Evolutionary conservation across 345 rosid genomes (phyloP).

Genomic region (Brassica juncea): DNA sequence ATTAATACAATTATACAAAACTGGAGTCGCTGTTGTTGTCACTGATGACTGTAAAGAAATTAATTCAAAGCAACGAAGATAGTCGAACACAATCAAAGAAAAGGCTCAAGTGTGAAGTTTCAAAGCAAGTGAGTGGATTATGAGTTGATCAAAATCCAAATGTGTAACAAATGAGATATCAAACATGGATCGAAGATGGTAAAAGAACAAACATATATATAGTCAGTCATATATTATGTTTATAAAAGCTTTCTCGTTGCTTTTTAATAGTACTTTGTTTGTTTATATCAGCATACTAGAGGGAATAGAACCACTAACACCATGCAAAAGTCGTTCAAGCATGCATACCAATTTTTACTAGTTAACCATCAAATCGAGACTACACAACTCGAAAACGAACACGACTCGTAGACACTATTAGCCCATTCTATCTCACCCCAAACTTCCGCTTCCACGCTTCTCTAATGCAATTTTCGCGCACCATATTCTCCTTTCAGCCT

Average conservation of each 20-base stretch:
- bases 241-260: neutral
- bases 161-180: neutral
- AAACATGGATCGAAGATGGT: neutral
- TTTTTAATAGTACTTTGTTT: neutral
- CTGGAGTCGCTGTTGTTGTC: neutral
- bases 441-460: neutral
- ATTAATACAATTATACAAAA: neutral
- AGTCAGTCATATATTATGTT: neutral
- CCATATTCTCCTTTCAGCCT: neutral
- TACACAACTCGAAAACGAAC: neutral
- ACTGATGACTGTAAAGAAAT: neutral
- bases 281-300: neutral
- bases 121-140: neutral
- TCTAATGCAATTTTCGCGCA: neutral
- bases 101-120: neutral
- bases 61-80: neutral
- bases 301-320: neutral
- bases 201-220: neutral
- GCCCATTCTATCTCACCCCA: constrained; percentile 1
- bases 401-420: neutral
- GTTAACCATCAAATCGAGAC: neutral
- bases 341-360: neutral
- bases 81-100: neutral
- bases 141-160: neutral
- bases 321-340: neutral